These are phyloP conservation scores for Tolypocladium paradoxum DNA, from an alignment of 2,329 filamentous ascomycete species.

Conservation along the genomic window DNA sequence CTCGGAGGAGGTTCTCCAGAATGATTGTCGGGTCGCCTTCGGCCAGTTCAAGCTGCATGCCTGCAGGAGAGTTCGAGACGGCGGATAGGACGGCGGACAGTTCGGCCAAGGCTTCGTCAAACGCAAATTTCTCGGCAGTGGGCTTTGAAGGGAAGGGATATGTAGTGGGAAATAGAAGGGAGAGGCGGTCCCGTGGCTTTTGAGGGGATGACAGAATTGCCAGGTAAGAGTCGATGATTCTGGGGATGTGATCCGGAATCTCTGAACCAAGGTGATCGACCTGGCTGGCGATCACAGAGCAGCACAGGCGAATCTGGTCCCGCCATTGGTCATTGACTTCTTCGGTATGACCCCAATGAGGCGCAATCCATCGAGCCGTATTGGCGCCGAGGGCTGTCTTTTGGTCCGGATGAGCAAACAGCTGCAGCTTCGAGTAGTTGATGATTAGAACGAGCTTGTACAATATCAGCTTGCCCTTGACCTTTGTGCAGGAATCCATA, in stretches of 20 bases:
- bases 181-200: constrained; percentile 55
- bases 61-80: constrained; percentile 58
- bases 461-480: constrained; percentile 82
- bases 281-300: constrained; percentile 82
- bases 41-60: constrained; percentile 64
- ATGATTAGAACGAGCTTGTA: constrained; percentile 91
- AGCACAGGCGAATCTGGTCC: constrained; percentile 87
- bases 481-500: constrained; percentile 77
- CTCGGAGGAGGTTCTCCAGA: constrained; percentile 67
- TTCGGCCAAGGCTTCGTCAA: constrained; percentile 83
- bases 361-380: constrained; percentile 81
- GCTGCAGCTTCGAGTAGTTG: constrained; percentile 72
- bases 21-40: constrained; percentile 66
- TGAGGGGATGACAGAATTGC: constrained; percentile 51
- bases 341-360: constrained; percentile 76
- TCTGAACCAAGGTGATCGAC: constrained; percentile 67
- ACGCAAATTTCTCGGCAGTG: constrained; percentile 48
- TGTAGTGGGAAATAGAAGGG: constrained; percentile 76
- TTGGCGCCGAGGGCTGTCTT: constrained; percentile 64
- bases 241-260: constrained; percentile 81
- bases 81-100: constrained; percentile 80
- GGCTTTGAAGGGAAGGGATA: constrained; percentile 79
- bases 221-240: constrained; percentile 82
- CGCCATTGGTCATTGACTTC: constrained; percentile 76
- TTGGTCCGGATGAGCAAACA: constrained; percentile 73